Evolutionary conservation across 306 rosid species (phyloP).

Genomic region (Rosa lucieae): DNA sequence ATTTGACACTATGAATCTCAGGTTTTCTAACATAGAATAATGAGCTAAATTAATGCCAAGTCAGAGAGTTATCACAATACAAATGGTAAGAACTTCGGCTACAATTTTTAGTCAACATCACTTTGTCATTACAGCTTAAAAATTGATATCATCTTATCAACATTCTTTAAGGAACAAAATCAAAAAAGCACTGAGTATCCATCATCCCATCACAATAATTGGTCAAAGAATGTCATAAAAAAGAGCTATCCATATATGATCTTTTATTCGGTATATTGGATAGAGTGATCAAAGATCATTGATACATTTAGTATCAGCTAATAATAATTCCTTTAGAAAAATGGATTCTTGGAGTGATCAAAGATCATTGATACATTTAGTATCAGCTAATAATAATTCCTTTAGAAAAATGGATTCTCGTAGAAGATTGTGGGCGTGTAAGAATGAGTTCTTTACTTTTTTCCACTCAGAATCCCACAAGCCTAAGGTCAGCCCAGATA

Average conservation of each 20-base stretch:
- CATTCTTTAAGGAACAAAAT: no score
- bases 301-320: background rate
- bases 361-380: background rate
- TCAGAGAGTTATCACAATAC: background rate
- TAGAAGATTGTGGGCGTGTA: background rate
- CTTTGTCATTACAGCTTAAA: no score
- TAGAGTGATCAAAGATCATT: background rate
- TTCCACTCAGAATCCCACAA: background rate
- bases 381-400: background rate
- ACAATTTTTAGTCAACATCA: no score
- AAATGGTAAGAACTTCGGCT: background rate
- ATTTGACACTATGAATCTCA: constrained; percentile 32
- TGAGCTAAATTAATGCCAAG: background rate
- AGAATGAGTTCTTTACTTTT: background rate
- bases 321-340: background rate
- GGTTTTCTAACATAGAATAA: background rate
- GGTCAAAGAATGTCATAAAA: background rate
- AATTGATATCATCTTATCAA: no score
- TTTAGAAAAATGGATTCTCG: background rate
- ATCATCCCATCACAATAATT: background rate
- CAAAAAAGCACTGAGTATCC: background rate
- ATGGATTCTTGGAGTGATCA: background rate
- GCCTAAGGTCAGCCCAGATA: background rate
- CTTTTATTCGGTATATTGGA: background rate
- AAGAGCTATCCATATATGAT: background rate